Evolutionary conservation across 441 rosid species (phyloP).

Genomic region (Croton setiger): DNA sequence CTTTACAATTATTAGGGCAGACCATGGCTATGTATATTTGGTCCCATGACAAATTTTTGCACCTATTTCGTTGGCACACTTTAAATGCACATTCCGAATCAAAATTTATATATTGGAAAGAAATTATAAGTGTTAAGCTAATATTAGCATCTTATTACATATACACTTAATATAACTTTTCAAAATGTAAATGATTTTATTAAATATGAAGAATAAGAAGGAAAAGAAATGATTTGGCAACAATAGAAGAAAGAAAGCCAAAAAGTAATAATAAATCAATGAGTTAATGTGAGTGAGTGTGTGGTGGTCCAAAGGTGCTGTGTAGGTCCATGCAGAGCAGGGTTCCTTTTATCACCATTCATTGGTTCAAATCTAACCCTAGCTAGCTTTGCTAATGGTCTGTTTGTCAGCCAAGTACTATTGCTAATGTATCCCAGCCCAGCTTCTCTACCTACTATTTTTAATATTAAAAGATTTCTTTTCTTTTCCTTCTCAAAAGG

Average conservation of each 20-base stretch:
- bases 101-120: too few species aligned
- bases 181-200: too few species aligned
- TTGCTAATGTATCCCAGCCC: conserved; percentile 10
- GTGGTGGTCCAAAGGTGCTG: conserved; percentile 29
- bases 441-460: neutral
- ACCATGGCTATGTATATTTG: neutral
- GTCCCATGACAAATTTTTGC: neutral
- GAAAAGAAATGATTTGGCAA: neutral
- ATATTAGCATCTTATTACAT: too few species aligned
- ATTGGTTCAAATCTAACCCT: conserved; percentile 25
- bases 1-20: neutral
- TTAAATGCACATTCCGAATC: too few species aligned
- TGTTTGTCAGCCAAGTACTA: conserved; percentile 29
- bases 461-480: neutral
- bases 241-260: neutral
- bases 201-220: too few species aligned
- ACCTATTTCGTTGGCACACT: neutral
- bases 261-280: conserved; percentile 1
- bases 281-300: neutral
- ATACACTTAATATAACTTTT: too few species aligned
- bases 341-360: conserved; percentile 21
- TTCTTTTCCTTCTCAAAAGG: conserved; percentile 1
- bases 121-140: too few species aligned
- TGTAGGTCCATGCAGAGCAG: conserved; percentile 18
- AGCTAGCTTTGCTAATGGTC: conserved; percentile 7